phyloP scores from a whole-genome alignment of 2,329 filamentous ascomycete species.

The Colletotrichum sp. region DNA sequence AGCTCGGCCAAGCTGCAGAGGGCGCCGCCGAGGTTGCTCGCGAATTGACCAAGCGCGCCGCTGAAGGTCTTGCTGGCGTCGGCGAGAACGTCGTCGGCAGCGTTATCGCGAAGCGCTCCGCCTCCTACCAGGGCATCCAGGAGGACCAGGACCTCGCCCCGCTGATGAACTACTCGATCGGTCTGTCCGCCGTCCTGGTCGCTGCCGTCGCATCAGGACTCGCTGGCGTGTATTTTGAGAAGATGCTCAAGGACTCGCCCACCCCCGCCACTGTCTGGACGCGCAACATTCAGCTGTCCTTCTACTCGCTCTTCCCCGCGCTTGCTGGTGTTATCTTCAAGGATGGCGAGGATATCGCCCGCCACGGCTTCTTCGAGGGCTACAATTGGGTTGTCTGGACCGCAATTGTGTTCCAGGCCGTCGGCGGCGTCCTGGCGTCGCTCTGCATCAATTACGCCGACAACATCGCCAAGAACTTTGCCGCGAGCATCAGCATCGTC shows the following conservation, averaged over 20 bases:
- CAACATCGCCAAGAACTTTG: conserved; percentile 93
- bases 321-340: conserved; percentile 85
- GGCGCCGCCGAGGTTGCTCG: conserved; percentile 53
- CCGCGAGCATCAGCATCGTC: conserved; percentile 89
- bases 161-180: conserved; percentile 78
- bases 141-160: conserved; percentile 59
- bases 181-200: conserved; percentile 77
- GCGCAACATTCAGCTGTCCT: conserved; percentile 90
- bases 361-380: conserved; percentile 90
- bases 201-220: conserved; percentile 83
- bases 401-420: conserved; percentile 81
- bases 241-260: conserved; percentile 86
- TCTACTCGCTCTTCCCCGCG: conserved; percentile 92
- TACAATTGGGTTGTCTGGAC: conserved; percentile 94
- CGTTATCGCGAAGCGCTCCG: conserved; percentile 71
- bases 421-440: conserved; percentile 78
- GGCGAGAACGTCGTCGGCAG: conserved; percentile 28
- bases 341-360: conserved; percentile 82
- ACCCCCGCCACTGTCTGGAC: conserved; percentile 79
- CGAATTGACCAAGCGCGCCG: conserved; percentile 55
- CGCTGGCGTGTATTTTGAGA: conserved; percentile 88
- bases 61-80: conserved; percentile 37
- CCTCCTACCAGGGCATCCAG: conserved; percentile 89
- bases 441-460: conserved; percentile 83
- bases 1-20: conserved; percentile 63